These are phyloP conservation scores for Silene noctiflora DNA, from an alignment of 179 eudicot genomes.

Conservation along the genomic window DNA sequence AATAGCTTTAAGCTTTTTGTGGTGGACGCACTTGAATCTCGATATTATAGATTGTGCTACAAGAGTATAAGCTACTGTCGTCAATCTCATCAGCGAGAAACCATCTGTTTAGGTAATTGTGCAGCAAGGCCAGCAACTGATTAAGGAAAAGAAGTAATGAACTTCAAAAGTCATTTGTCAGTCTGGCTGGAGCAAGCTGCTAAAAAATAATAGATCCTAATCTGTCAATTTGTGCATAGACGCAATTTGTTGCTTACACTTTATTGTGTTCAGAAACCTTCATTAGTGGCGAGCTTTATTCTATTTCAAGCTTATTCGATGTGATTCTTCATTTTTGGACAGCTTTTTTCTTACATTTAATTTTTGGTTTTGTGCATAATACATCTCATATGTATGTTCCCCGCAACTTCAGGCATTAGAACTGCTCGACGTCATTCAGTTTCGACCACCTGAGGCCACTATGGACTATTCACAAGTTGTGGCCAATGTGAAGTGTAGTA, in stretches of 20 bases:
- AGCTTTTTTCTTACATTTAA: background rate
- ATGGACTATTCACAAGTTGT: conserved; percentile 71
- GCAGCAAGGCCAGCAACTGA: background rate
- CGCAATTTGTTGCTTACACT: background rate
- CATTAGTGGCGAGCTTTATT: background rate
- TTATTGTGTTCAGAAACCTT: background rate
- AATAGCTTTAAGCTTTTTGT: background rate
- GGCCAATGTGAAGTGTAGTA: conserved; percentile 57
- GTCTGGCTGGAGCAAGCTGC: background rate
- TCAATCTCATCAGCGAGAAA: background rate
- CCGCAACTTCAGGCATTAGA: conserved; percentile 59
- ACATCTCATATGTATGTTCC: conserved; percentile 15
- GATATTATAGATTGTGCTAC: background rate
- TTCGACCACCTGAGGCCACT: conserved; percentile 76
- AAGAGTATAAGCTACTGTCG: background rate
- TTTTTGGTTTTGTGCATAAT: background rate
- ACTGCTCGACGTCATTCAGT: conserved; percentile 82
- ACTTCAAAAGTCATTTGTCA: conserved; percentile 5
- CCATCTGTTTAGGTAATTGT: conserved; percentile 3
- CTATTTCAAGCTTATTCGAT: background rate
- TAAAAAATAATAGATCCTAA: background rate
- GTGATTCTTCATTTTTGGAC: background rate
- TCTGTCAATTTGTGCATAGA: background rate
- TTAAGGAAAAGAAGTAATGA: background rate
- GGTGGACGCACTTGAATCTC: background rate